phyloP scores from a whole-genome alignment of 2,329 filamentous ascomycete species.

The Pseudogymnoascus sp. region DNA sequence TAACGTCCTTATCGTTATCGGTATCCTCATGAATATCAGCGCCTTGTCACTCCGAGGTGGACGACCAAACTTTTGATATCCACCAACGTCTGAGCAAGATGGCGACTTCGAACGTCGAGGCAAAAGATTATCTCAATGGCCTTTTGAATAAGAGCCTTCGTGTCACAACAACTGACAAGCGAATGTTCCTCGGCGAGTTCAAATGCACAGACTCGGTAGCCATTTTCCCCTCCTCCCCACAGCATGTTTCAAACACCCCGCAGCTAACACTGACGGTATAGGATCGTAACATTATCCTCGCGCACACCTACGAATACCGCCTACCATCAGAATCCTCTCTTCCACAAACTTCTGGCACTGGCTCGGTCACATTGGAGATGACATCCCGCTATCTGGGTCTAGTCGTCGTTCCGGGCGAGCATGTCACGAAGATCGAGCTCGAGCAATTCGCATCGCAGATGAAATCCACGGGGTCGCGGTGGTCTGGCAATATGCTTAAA shows the following conservation, averaged over 20 bases:
- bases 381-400: conserved; percentile 79
- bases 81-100: conserved; percentile 10
- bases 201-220: conserved; percentile 87
- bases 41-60: not conserved
- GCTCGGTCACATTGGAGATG: conserved; percentile 58
- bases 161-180: conserved; percentile 70
- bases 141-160: conserved; percentile 73
- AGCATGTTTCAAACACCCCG: not conserved
- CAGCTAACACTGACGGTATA: conserved; percentile 29
- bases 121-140: conserved; percentile 48
- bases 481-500: not conserved
- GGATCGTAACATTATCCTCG: conserved; percentile 84
- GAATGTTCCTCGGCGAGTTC: conserved; percentile 83
- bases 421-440: conserved; percentile 81
- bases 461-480: conserved; percentile 7
- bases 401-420: conserved; percentile 77
- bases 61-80: not conserved
- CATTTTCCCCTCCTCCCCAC: not conserved
- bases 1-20: not conserved
- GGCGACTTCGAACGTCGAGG: conserved; percentile 35
- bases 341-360: conserved; percentile 29
- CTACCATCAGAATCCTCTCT: conserved; percentile 50
- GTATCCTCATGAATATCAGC: not conserved
- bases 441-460: conserved; percentile 58
- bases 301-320: conserved; percentile 82